A percentile compares a stretch with the other conserved stretches of the same genome.
Conservation (phyloP, 1,284 basidiomycete genomes). For the Microbotryum scabiosae region DNA sequence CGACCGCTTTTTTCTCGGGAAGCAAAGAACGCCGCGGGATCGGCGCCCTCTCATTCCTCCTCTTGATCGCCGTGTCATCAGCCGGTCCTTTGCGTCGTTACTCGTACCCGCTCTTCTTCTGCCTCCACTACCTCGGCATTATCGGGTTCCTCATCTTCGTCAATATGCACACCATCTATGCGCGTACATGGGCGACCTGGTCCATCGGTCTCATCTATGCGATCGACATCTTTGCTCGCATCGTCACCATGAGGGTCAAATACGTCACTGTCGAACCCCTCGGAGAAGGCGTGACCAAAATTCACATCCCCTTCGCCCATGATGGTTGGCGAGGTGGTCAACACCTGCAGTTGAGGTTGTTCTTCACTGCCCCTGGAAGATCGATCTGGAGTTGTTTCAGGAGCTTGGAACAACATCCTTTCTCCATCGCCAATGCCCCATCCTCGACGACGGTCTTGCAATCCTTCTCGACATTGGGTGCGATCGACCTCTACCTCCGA, state of each 20-base stretch:
- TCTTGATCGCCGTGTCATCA: slow-evolving; percentile 21
- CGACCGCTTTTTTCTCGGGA: slow-evolving; percentile 10
- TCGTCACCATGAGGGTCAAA: slow-evolving; percentile 7
- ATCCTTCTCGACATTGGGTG: not conserved
- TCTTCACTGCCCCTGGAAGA: slow-evolving; percentile 13
- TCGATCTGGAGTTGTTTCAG: slow-evolving; percentile 6
- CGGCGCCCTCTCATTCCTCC: slow-evolving; percentile 19
- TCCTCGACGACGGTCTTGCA: not conserved
- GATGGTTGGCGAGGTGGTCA: slow-evolving; percentile 44
- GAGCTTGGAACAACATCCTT: slow-evolving; percentile 39
- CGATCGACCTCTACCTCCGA: slow-evolving; percentile 16
- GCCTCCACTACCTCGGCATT: slow-evolving; percentile 23
- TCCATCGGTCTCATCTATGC: slow-evolving; percentile 17
- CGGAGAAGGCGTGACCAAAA: slow-evolving; percentile 34
- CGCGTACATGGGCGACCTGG: slow-evolving; percentile 17
- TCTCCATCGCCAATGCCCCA: slow-evolving; percentile 43
- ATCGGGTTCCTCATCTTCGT: slow-evolving; percentile 23
- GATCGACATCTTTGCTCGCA: slow-evolving; percentile 16
- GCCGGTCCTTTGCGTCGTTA: slow-evolving; percentile 13
- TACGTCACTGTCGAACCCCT: slow-evolving; percentile 17
- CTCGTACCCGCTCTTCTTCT: slow-evolving; percentile 25
- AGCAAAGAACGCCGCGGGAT: slow-evolving; percentile 21
- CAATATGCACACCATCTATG: slow-evolving; percentile 25
- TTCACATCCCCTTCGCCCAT: slow-evolving; percentile 38
- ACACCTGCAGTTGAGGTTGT: slow-evolving; percentile 41